Conservation (phyloP, 352 stramenopile species). For the Phytopythium sindhum region DNA sequence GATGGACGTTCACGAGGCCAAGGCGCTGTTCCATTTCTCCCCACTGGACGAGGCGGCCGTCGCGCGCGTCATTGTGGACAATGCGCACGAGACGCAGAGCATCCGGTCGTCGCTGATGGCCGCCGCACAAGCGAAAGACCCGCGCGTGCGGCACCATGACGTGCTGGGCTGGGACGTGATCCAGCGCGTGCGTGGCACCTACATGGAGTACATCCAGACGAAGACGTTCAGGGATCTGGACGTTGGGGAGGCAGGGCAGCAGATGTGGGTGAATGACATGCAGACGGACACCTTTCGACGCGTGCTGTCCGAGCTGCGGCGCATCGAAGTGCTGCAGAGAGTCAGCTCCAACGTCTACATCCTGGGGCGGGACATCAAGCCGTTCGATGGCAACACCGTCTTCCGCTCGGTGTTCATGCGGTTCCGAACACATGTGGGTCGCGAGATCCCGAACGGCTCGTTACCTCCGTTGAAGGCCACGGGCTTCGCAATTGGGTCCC, state of each 20-base stretch:
- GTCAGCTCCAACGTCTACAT: slow-evolving; percentile 29
- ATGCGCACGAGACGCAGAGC: slow-evolving; percentile 12
- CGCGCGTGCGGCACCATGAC: neutral
- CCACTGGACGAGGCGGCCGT: slow-evolving; percentile 27
- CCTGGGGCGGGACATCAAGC: slow-evolving; percentile 27
- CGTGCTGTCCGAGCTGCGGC: slow-evolving; percentile 28
- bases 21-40: slow-evolving; percentile 31
- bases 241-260: slow-evolving; percentile 25
- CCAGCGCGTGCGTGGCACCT: slow-evolving; percentile 21
- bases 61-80: slow-evolving; percentile 35
- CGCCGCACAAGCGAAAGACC: neutral
- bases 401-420: slow-evolving; percentile 41
- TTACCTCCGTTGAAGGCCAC: slow-evolving; percentile 23
- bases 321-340: slow-evolving; percentile 34
- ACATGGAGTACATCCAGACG: slow-evolving; percentile 36
- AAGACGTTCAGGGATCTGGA: slow-evolving; percentile 30
- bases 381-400: slow-evolving; percentile 19
- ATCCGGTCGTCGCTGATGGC: neutral
- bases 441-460: slow-evolving; percentile 12
- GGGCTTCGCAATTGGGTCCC: slow-evolving; percentile 41
- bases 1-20: slow-evolving; percentile 22
- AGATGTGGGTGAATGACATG: slow-evolving; percentile 41
- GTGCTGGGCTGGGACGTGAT: slow-evolving; percentile 31
- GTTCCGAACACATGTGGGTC: slow-evolving; percentile 31
- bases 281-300: slow-evolving; percentile 30